Conservation (phyloP, 2,329 filamentous ascomycete genomes). For the Colletotrichum truncatum region DNA sequence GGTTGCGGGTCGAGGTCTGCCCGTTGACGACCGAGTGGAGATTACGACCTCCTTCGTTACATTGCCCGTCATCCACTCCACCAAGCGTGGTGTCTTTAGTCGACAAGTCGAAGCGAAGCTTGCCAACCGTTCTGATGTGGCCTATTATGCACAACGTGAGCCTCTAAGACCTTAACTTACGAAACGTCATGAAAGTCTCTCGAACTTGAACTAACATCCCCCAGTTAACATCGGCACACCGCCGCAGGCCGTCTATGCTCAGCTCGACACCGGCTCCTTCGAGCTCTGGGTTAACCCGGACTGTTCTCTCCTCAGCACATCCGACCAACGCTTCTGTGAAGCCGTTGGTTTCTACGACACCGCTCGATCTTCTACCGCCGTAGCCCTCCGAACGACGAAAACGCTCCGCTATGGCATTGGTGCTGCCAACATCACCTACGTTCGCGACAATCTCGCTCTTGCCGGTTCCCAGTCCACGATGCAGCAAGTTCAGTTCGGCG, state of each 20-base stretch:
- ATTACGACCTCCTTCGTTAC: constrained; percentile 34
- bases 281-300: constrained; percentile 72
- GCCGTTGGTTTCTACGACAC: constrained; percentile 55
- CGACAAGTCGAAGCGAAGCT: constrained; percentile 54
- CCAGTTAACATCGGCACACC: constrained; percentile 61
- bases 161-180: neutral
- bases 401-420: constrained; percentile 62
- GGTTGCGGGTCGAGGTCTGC: constrained; percentile 7
- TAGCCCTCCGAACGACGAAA: constrained; percentile 43
- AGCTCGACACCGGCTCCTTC: constrained; percentile 68
- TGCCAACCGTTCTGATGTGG: constrained; percentile 61
- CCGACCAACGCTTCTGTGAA: constrained; percentile 55
- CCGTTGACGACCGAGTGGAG: constrained; percentile 18
- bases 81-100: constrained; percentile 44
- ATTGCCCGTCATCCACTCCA: constrained; percentile 41
- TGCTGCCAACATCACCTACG: constrained; percentile 59
- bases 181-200: too few relatives aligned
- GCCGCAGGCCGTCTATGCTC: constrained; percentile 60
- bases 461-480: constrained; percentile 47
- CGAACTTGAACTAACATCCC: neutral
- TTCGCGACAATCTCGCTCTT: constrained; percentile 55
- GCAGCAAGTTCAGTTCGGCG: constrained; percentile 70
- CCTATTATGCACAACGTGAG: constrained; percentile 61
- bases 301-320: constrained; percentile 54
- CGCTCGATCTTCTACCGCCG: constrained; percentile 49